phyloP scores from a whole-genome alignment of 345 rosid species.

The Ricinus communis region DNA sequence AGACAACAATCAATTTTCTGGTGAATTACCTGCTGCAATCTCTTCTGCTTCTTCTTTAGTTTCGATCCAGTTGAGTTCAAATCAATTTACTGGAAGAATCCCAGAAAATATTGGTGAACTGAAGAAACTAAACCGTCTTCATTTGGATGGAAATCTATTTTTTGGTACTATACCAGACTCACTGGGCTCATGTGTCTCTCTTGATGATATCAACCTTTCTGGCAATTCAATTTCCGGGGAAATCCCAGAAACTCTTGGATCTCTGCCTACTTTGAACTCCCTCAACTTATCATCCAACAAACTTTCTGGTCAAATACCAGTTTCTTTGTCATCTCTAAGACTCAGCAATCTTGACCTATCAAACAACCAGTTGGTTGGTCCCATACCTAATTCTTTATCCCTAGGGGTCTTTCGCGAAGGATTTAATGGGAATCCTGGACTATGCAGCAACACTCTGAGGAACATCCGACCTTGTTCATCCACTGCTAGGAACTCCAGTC shows the following conservation, averaged over 20 bases:
- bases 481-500: slow-evolving; percentile 23
- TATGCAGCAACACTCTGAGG: slow-evolving; percentile 52
- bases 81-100: slow-evolving; percentile 53
- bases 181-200: slow-evolving; percentile 54
- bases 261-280: slow-evolving; percentile 49
- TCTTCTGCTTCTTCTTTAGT: slow-evolving; percentile 58
- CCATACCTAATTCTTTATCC: slow-evolving; percentile 51
- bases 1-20: slow-evolving; percentile 57
- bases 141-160: slow-evolving; percentile 48
- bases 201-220: slow-evolving; percentile 53
- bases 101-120: slow-evolving; percentile 54
- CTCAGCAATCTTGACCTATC: slow-evolving; percentile 83
- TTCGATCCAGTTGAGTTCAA: slow-evolving; percentile 45
- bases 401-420: slow-evolving; percentile 43
- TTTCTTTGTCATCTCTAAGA: slow-evolving; percentile 40
- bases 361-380: slow-evolving; percentile 59
- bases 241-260: slow-evolving; percentile 59
- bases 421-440: slow-evolving; percentile 59
- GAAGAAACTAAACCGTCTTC: slow-evolving; percentile 49
- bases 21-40: slow-evolving; percentile 52
- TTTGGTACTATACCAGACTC: slow-evolving; percentile 60
- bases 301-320: slow-evolving; percentile 72
- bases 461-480: slow-evolving; percentile 48
- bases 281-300: slow-evolving; percentile 68
- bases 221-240: slow-evolving; percentile 57